These are phyloP conservation scores for Penicillium frequentans DNA, from an alignment of 2,329 filamentous ascomycete species.

Conservation along the genomic window DNA sequence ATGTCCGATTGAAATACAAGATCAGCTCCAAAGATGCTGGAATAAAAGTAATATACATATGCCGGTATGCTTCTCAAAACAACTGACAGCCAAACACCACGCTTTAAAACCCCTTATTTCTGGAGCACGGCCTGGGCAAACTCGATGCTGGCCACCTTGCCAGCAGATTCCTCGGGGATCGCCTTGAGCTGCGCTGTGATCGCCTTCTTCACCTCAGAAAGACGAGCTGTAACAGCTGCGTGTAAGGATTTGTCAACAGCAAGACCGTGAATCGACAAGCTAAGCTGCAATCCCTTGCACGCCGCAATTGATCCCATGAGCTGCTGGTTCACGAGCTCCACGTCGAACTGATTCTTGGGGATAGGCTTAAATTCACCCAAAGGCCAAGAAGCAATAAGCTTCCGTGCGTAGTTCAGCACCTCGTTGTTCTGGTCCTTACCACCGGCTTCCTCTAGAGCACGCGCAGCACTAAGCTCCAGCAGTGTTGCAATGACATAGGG, in stretches of 20 bases:
- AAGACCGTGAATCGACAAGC: constrained; percentile 36
- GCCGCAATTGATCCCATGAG: constrained; percentile 28
- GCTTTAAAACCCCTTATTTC: not conserved
- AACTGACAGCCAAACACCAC: constrained; percentile 1
- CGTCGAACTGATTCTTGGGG: not conserved
- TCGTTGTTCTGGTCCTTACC: constrained; percentile 42
- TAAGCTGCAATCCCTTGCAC: constrained; percentile 43
- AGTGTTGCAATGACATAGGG: constrained; percentile 45
- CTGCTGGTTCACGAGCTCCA: not conserved
- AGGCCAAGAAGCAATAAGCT: constrained; percentile 36
- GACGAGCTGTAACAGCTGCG: constrained; percentile 22
- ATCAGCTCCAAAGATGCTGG: constrained; percentile 18
- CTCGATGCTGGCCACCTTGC: not conserved
- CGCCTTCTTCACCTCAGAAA: constrained; percentile 46
- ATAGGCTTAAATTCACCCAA: constrained; percentile 23
- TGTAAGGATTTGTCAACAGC: constrained; percentile 25
- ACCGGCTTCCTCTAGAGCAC: constrained; percentile 35
- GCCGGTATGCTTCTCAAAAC: constrained; percentile 5
- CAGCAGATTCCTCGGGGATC: not conserved
- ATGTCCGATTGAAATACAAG: constrained; percentile 19
- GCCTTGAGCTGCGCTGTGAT: constrained; percentile 13
- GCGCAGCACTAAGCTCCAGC: constrained; percentile 48
- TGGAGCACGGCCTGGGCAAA: not conserved
- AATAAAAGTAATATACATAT: constrained; percentile 24
- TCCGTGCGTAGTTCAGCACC: constrained; percentile 42